Evolutionary conservation across 164 flowering plant species (phyloP).

Genomic region (grape (Vitis vinifera)): DNA sequence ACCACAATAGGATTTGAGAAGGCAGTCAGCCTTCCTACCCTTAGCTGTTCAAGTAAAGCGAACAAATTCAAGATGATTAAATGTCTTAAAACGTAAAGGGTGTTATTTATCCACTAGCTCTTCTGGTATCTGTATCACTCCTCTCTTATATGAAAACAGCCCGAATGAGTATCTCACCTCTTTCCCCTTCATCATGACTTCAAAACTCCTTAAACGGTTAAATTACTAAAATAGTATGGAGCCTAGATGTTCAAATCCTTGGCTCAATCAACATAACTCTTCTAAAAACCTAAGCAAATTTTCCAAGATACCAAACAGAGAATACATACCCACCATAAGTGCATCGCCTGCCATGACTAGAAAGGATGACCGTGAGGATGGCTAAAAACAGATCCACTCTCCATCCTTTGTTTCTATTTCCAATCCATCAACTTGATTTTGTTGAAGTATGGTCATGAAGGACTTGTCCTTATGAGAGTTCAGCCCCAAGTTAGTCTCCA

Average conservation of each 20-base stretch:
- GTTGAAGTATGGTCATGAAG: slow-evolving; percentile 30
- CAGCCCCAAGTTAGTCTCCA: slow-evolving; percentile 19
- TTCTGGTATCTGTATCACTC: slow-evolving; percentile 19
- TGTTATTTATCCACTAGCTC: slow-evolving; percentile 33
- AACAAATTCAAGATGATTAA: slow-evolving; percentile 29
- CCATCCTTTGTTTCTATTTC: slow-evolving; percentile 27
- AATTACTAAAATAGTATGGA: too few relatives aligned
- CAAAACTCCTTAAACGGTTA: too few relatives aligned
- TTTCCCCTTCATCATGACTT: slow-evolving; percentile 27
- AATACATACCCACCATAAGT: slow-evolving; percentile 9
- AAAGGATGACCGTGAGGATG: slow-evolving; percentile 13
- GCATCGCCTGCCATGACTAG: slow-evolving; percentile 29
- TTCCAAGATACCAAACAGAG: too few relatives aligned
- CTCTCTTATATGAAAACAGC: slow-evolving; percentile 23
- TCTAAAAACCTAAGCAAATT: too few relatives aligned
- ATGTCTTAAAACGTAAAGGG: slow-evolving; percentile 30
- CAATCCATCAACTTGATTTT: slow-evolving; percentile 28
- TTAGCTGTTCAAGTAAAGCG: slow-evolving; percentile 19
- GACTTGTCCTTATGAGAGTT: slow-evolving; percentile 20
- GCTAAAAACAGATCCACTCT: slow-evolving; percentile 14
- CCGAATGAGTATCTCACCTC: slow-evolving; percentile 33
- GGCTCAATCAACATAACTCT: too few relatives aligned
- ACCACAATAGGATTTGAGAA: slow-evolving; percentile 34
- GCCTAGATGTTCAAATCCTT: too few relatives aligned
- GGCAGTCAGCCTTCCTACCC: slow-evolving; percentile 7